A percentile compares a stretch with the other conserved stretches of the same genome.
Evolutionary conservation across 495 filamentous ascomycete genomes (phyloP).

Genomic region (Penicillium egyptiacum): DNA sequence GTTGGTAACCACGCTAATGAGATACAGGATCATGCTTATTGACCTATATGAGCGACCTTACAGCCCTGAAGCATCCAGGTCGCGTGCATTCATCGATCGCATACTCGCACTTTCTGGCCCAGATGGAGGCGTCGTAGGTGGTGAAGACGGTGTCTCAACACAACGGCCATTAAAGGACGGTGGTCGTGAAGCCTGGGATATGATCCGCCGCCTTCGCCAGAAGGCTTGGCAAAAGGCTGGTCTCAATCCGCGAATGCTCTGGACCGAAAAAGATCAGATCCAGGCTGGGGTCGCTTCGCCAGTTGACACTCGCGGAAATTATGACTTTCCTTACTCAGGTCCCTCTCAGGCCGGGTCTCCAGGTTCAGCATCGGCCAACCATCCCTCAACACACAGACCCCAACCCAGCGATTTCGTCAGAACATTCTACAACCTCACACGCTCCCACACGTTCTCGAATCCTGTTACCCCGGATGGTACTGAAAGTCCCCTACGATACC

Average conservation of each 20-base stretch:
- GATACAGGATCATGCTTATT: constrained; percentile 51
- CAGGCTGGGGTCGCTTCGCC: constrained; percentile 35
- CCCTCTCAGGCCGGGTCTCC: constrained; percentile 14
- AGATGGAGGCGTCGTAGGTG: constrained; percentile 52
- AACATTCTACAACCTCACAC: constrained; percentile 44
- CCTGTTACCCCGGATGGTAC: constrained; percentile 19
- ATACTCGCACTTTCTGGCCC: constrained; percentile 54
- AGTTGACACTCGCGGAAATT: constrained; percentile 19
- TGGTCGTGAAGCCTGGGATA: constrained; percentile 55
- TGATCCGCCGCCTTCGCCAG: constrained; percentile 53
- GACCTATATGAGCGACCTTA: constrained; percentile 54
- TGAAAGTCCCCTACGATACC: constrained; percentile 31
- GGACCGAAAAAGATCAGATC: constrained; percentile 50
- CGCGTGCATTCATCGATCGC: constrained; percentile 51
- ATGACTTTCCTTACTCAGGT: constrained; percentile 18
- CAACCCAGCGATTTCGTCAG: constrained; percentile 37
- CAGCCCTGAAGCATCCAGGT: constrained; percentile 48
- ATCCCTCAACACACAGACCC: constrained; percentile 7
- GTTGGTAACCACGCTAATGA: constrained; percentile 7
- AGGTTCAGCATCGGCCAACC: background rate
- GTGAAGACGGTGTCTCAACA: constrained; percentile 49
- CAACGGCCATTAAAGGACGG: constrained; percentile 52
- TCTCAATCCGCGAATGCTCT: constrained; percentile 45
- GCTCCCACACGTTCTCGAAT: constrained; percentile 33
- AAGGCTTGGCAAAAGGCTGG: constrained; percentile 54